Conservation (phyloP, 2,329 filamentous ascomycete genomes). For the Alternaria brassicae region DNA sequence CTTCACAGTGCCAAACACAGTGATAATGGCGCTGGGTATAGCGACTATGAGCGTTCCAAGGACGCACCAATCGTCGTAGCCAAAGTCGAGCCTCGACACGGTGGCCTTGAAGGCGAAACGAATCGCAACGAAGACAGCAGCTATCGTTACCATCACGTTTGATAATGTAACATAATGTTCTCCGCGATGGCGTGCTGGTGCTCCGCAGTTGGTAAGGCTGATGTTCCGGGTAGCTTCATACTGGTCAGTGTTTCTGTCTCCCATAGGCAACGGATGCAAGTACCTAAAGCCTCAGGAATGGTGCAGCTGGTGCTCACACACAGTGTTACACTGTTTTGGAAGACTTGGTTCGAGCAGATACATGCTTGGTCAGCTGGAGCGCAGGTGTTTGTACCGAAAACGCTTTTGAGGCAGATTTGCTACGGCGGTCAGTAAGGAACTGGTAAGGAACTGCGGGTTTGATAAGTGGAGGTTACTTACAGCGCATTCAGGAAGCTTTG, state of each 20-base stretch:
- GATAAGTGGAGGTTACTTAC: conserved; percentile 15
- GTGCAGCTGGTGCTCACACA: conserved; percentile 32
- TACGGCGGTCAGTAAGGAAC: background rate
- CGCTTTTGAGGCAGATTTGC: conserved; percentile 20
- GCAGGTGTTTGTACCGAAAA: conserved; percentile 27
- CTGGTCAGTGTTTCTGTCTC: background rate
- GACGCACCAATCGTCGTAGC: conserved; percentile 51
- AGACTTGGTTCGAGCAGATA: conserved; percentile 31
- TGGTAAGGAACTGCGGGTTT: background rate
- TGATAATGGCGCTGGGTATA: conserved; percentile 38
- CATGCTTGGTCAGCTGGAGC: conserved; percentile 27
- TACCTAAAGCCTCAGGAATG: conserved; percentile 32
- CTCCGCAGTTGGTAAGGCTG: conserved; percentile 50
- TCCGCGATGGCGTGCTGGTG: conserved; percentile 49
- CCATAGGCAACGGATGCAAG: background rate
- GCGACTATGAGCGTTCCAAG: conserved; percentile 31
- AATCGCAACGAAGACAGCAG: conserved; percentile 44
- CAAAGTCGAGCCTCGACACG: conserved; percentile 44
- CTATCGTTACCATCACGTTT: conserved; percentile 45
- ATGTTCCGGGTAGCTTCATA: conserved; percentile 51
- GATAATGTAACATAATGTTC: conserved; percentile 44
- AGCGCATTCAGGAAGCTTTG: conserved; percentile 22
- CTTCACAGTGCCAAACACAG: conserved; percentile 29
- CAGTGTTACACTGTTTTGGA: conserved; percentile 28
- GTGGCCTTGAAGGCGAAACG: conserved; percentile 50